Evolutionary conservation across 768 basidiomycete genomes (phyloP).

Genomic region (Pulveroboletus ravenelii): DNA sequence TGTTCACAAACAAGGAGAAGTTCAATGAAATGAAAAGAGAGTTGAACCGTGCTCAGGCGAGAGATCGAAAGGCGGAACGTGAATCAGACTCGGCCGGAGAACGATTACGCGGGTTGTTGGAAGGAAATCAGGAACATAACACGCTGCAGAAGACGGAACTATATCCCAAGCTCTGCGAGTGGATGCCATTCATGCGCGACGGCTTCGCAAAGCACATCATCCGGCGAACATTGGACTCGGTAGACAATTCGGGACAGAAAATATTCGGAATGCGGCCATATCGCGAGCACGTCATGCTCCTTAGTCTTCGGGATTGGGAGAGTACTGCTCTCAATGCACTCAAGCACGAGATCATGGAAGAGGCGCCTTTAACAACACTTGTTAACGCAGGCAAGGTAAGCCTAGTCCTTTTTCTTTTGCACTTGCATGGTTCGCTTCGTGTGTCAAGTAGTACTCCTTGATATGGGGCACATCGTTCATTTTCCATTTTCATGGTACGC

Average conservation of each 20-base stretch:
- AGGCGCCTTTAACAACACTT: no score
- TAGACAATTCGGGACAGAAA: neutral
- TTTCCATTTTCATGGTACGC: no score
- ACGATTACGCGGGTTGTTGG: neutral
- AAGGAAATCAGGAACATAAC: neutral
- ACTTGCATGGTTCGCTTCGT: no score
- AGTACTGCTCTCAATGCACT: no score
- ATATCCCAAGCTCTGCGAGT: neutral
- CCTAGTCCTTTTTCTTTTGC: no score
- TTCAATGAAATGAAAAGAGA: neutral
- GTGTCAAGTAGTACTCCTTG: no score
- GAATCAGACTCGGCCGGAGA: neutral
- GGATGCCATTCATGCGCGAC: constrained; percentile 1
- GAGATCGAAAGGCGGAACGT: neutral
- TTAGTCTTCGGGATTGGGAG: constrained; percentile 5
- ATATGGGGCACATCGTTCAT: no score
- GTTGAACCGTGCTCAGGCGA: neutral
- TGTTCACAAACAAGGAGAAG: rapidly evolving
- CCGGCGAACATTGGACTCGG: neutral
- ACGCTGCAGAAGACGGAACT: neutral
- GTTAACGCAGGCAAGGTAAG: no score
- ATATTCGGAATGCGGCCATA: constrained; percentile 3
- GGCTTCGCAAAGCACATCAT: neutral
- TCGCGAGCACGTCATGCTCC: neutral
- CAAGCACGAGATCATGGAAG: no score